Base-by-base conservation (phyloP, 768 basidiomycete genomes). In the Mycena pura region DNA sequence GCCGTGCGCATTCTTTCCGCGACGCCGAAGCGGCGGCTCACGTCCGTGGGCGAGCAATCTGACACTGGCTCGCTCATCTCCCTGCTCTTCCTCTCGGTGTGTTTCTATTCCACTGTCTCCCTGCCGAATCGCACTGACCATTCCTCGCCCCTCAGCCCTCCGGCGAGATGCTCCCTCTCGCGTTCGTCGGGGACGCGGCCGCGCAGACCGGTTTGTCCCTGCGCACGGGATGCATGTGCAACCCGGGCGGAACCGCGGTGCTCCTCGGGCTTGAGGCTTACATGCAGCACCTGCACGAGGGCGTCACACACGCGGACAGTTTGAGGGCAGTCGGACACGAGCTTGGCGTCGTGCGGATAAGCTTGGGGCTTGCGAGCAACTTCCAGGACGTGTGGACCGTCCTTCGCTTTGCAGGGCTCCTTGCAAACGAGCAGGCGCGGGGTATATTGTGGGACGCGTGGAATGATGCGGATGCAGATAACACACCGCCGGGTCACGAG, bases 151-250 rank as follows among this genome's bases (percentile, higher is more conserved):
- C 17, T 52, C 68, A 92, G 90, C 84, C 90, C n/a, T 74, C 77
- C 11, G 89, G 89, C 10, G 81, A 85, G 32, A 83, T 88, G 77
- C 76, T 91, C 3, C 85, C 90, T 0, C 87, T 89, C 62, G 85
- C 86, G 1, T 91, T 91, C 72, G 80, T 92, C 65, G 90, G 90
- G 66, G 78, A 88, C 65, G 81, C 87, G 1, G 90, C 91, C 11
- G 80, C 86, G 15, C 77, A 73, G 43, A 80, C 82, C 64, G 81
- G 80, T 47, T 89, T 94, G 58, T 92, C 91, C 13, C 75, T 94
- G 31, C 86, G 92, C 36, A 91, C 91, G 1, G 92, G 92, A 0
- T 94, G 92, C 71, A 88, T 93, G 85, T 94, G 91, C 70, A 94
- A 94, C 64, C 90, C 92, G 14, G 92, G 92, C 10, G 92, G 86